Conservation (phyloP, 202 grass and related monocot species). For the Setaria italica region DNA sequence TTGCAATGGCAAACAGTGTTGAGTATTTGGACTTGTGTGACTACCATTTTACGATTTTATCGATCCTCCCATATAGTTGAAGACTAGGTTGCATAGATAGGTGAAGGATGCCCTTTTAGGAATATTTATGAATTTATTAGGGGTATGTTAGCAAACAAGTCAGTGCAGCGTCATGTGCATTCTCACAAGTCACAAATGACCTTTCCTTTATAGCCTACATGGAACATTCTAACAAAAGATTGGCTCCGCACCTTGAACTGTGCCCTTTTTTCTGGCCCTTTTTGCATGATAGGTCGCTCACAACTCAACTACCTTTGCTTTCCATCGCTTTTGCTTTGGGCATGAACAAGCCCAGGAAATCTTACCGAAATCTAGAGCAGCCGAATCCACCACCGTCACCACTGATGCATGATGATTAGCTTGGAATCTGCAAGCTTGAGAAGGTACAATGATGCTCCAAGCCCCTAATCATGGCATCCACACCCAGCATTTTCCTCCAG, state of each 20-base stretch:
- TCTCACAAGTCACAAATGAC: neutral
- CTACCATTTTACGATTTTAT: neutral
- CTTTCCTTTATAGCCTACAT: conserved; percentile 23
- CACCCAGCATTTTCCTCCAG: neutral
- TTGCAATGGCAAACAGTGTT: neutral
- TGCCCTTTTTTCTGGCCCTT: conserved; percentile 45
- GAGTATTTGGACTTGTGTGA: neutral
- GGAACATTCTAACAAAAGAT: conserved; percentile 49
- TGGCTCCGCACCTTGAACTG: conserved; percentile 41
- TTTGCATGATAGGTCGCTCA: conserved; percentile 42
- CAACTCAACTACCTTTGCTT: conserved; percentile 14
- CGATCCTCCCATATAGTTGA: neutral
- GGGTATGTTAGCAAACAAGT: neutral
- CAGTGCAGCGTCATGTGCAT: conserved; percentile 17
- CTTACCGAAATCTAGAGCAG: conserved; percentile 59
- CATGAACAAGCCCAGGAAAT: conserved; percentile 45
- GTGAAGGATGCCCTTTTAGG: conserved; percentile 36
- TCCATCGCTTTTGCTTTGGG: conserved; percentile 32
- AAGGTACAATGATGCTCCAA: conserved; percentile 48
- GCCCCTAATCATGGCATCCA: conserved; percentile 54
- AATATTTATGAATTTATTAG: conserved; percentile 25
- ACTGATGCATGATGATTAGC: conserved; percentile 49
- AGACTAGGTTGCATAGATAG: neutral
- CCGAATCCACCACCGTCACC: conserved; percentile 52
- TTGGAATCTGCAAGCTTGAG: conserved; percentile 50